A percentile compares a stretch with the other conserved stretches of the same genome.
phyloP scores from a whole-genome alignment of 768 basidiomycete genomes.

The Boletales sp. region DNA sequence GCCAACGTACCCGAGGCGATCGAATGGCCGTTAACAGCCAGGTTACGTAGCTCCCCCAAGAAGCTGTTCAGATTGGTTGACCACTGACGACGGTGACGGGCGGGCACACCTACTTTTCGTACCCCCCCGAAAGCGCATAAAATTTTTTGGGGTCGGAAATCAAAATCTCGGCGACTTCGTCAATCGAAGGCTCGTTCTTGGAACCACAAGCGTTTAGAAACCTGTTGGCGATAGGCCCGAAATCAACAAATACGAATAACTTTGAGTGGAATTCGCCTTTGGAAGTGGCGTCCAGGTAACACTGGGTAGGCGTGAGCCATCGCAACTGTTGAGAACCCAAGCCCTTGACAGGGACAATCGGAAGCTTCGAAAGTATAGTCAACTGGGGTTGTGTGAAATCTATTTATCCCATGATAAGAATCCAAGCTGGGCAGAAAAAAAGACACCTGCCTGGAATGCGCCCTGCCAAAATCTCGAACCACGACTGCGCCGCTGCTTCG shows the following conservation, averaged over 20 bases:
- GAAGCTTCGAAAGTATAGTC: conserved; percentile 48
- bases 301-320: conserved; percentile 60
- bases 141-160: conserved; percentile 68
- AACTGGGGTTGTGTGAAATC: conserved; percentile 61
- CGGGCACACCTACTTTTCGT: conserved; percentile 51
- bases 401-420: conserved; percentile 22
- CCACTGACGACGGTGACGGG: neutral
- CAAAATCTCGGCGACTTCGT: conserved; percentile 72
- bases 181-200: conserved; percentile 79
- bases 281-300: conserved; percentile 58
- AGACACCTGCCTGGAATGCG: conserved; percentile 52
- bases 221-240: conserved; percentile 74
- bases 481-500: conserved; percentile 50
- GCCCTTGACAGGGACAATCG: conserved; percentile 64
- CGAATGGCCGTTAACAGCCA: conserved; percentile 70
- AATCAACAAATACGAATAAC: conserved; percentile 86
- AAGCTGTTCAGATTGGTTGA: conserved; percentile 48
- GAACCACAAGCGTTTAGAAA: conserved; percentile 89
- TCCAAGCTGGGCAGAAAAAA: neutral
- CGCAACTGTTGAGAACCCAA: conserved; percentile 30
- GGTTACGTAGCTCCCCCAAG: conserved; percentile 74
- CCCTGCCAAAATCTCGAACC: conserved; percentile 67
- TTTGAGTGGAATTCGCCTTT: conserved; percentile 68
- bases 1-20: conserved; percentile 45
- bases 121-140: conserved; percentile 65